A percentile compares a stretch with the other conserved stretches of the same genome.
Conservation (phyloP, 352 stramenopile species). For the Phytophthora fragariae region DNA sequence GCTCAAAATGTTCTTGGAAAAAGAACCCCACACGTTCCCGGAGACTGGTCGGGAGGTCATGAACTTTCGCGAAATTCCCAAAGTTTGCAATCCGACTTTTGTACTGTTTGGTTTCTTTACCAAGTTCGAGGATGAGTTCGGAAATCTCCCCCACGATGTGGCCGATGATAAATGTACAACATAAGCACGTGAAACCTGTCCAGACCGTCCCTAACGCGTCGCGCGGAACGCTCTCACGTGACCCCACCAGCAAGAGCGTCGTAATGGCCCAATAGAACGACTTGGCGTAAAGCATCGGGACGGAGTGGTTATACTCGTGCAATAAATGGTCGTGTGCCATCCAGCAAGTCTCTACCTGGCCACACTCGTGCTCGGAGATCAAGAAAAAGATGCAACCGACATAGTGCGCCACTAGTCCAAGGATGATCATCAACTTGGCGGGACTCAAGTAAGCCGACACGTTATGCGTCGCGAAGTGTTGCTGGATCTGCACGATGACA, state of each 20-base stretch:
- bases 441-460: slow-evolving; percentile 68
- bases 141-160: slow-evolving; percentile 82
- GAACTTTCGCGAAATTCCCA: slow-evolving; percentile 67
- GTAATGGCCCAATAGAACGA: slow-evolving; percentile 81
- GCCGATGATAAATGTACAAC: slow-evolving; percentile 77
- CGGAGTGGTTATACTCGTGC: slow-evolving; percentile 58
- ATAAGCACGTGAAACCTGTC: slow-evolving; percentile 64
- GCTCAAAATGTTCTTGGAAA: slow-evolving; percentile 69
- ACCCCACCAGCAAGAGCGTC: slow-evolving; percentile 72
- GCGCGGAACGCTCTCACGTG: slow-evolving; percentile 67
- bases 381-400: slow-evolving; percentile 74
- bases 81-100: slow-evolving; percentile 67
- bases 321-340: slow-evolving; percentile 73
- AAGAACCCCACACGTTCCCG: slow-evolving; percentile 66
- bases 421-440: slow-evolving; percentile 60
- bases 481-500: slow-evolving; percentile 50
- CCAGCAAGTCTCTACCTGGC: slow-evolving; percentile 60
- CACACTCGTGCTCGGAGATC: slow-evolving; percentile 62
- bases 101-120: slow-evolving; percentile 71
- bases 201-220: slow-evolving; percentile 63
- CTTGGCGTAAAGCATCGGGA: slow-evolving; percentile 63
- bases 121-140: slow-evolving; percentile 76
- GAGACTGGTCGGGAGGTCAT: slow-evolving; percentile 55
- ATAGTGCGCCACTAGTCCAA: slow-evolving; percentile 70
- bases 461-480: slow-evolving; percentile 46